These are phyloP conservation scores for Cladosporium sp. DNA, from an alignment of 2,329 filamentous ascomycete genomes.

Conservation along the genomic window DNA sequence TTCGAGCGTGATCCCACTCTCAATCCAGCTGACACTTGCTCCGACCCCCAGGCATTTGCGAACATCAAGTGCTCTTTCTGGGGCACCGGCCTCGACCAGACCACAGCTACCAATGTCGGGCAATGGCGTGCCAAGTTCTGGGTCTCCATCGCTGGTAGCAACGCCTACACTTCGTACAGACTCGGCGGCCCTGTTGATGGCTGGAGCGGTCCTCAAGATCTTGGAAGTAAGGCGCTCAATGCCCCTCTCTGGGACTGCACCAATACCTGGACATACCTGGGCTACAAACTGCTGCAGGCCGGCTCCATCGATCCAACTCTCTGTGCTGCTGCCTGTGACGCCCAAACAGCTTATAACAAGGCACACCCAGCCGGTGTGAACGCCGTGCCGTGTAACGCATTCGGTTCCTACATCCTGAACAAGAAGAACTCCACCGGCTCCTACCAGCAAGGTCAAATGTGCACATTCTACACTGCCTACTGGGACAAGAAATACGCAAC, in stretches of 20 bases:
- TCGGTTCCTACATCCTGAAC: conserved; percentile 7
- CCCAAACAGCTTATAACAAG: conserved; percentile 9
- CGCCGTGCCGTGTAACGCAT: background rate
- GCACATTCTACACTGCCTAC: conserved; percentile 3
- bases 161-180: conserved; percentile 28
- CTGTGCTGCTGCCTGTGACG: conserved; percentile 27
- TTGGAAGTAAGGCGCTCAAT: background rate
- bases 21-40: conserved; percentile 30
- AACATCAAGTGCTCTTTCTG: conserved; percentile 35
- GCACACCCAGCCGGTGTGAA: background rate
- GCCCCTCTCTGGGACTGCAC: conserved; percentile 17
- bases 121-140: conserved; percentile 32
- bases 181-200: conserved; percentile 12
- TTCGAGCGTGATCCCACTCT: conserved; percentile 32
- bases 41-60: conserved; percentile 32
- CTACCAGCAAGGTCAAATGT: conserved; percentile 7
- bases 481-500: background rate
- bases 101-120: conserved; percentile 32
- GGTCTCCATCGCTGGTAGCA: conserved; percentile 40
- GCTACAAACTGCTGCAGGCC: conserved; percentile 22
- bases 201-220: background rate
- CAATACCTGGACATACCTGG: conserved; percentile 24
- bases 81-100: conserved; percentile 26
- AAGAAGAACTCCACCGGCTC: conserved; percentile 3
- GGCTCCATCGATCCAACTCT: conserved; percentile 28